Evolutionary conservation across 768 basidiomycete genomes (phyloP).

Genomic region (Boletus vermiculosoides): DNA sequence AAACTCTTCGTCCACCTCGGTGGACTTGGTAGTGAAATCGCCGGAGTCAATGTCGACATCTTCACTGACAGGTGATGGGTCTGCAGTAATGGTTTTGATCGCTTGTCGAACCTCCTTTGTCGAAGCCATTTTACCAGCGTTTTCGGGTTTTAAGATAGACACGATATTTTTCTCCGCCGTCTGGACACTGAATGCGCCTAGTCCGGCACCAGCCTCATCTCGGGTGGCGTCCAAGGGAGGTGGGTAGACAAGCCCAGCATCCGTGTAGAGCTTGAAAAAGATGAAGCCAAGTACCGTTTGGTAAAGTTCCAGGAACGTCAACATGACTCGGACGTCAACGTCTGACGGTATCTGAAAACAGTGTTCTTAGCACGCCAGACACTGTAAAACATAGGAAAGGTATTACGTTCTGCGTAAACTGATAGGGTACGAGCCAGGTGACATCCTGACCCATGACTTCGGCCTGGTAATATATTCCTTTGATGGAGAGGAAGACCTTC

Average conservation of each 20-base stretch:
- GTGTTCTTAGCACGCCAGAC: slow-evolving; percentile 7
- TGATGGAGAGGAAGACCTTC: slow-evolving; percentile 94
- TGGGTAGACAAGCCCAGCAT: slow-evolving; percentile 90
- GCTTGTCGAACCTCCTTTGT: slow-evolving; percentile 54
- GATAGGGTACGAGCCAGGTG: slow-evolving; percentile 96
- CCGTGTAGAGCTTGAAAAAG: slow-evolving; percentile 98
- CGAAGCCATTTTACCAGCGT: slow-evolving; percentile 40
- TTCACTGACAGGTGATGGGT: slow-evolving; percentile 23
- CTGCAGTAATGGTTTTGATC: slow-evolving; percentile 44
- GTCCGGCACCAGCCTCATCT: slow-evolving; percentile 82
- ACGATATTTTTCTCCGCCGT: slow-evolving; percentile 34
- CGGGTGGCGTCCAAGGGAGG: slow-evolving; percentile 81
- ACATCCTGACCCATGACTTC: slow-evolving; percentile 90
- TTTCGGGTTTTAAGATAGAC: slow-evolving; percentile 17
- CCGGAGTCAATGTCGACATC: slow-evolving; percentile 40
- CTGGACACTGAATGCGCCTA: slow-evolving; percentile 84
- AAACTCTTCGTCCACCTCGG: slow-evolving; percentile 63
- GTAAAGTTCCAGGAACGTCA: slow-evolving; percentile 97
- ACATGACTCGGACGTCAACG: slow-evolving; percentile 96
- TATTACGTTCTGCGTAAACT: slow-evolving; percentile 90
- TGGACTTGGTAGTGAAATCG: slow-evolving; percentile 30
- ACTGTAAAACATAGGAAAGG: neutral
- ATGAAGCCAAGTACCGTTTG: slow-evolving; percentile 95
- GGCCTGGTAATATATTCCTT: slow-evolving; percentile 97
- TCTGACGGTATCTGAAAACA: slow-evolving; percentile 77